Evolutionary conservation across 1,284 basidiomycete genomes (phyloP).

Genomic region (Tilletiopsis washingtonensis): DNA sequence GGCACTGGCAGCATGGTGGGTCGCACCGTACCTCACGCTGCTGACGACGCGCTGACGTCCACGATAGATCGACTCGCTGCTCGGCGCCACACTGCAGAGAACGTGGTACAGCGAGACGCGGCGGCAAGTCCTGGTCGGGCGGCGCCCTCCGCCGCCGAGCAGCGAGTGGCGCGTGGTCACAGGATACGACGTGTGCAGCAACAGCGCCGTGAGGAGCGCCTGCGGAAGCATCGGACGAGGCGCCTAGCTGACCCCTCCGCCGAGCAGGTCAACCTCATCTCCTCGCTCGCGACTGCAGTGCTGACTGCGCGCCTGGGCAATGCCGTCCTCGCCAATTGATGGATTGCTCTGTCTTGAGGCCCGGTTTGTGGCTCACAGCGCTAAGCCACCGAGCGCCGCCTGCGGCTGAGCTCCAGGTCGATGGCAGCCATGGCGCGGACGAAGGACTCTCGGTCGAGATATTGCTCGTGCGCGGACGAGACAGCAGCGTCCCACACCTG

Average conservation of each 20-base stretch:
- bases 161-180: constrained; percentile 3
- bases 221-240: neutral
- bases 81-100: constrained; percentile 79
- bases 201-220: neutral
- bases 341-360: neutral
- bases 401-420: neutral
- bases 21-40: no score
- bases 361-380: neutral
- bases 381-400: neutral
- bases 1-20: no score
- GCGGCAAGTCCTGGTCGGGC: constrained; percentile 56
- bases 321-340: neutral
- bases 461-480: neutral
- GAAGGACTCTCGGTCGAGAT: neutral
- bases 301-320: neutral
- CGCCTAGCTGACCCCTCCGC: neutral
- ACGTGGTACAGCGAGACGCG: constrained; percentile 64
- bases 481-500: neutral
- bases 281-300: neutral
- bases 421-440: neutral
- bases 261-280: neutral
- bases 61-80: constrained; percentile 62
- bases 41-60: no score
- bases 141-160: constrained; percentile 5
- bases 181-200: neutral